phyloP scores from a whole-genome alignment of 2,329 filamentous ascomycete species.

The Claviceps purpurea region DNA sequence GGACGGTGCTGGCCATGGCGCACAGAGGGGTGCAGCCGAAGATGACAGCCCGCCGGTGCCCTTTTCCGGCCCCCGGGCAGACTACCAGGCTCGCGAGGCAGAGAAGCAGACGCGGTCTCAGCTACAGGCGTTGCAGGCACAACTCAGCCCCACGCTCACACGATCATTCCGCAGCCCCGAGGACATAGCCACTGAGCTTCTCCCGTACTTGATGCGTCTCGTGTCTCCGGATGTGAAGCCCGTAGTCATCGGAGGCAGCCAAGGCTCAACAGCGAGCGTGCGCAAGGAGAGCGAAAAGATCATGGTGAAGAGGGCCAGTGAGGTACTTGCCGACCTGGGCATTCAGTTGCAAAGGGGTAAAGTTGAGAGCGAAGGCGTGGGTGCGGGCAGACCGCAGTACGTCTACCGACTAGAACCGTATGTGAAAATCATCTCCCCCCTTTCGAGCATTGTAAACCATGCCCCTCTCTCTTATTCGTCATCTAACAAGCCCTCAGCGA shows the following conservation, averaged over 20 bases:
- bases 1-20: slow-evolving; percentile 21
- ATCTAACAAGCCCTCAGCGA: slow-evolving; percentile 24
- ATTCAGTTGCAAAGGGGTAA: slow-evolving; percentile 69
- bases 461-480: not conserved
- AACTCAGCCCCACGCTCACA: slow-evolving; percentile 56
- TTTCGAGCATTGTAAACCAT: not conserved
- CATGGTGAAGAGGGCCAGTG: slow-evolving; percentile 68
- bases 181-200: slow-evolving; percentile 64
- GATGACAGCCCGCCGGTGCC: slow-evolving; percentile 46
- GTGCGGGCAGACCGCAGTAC: slow-evolving; percentile 51
- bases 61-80: slow-evolving; percentile 70
- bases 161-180: slow-evolving; percentile 69
- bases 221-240: slow-evolving; percentile 84
- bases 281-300: slow-evolving; percentile 72
- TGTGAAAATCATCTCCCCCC: slow-evolving; percentile 23
- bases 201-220: slow-evolving; percentile 75
- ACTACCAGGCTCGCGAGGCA: slow-evolving; percentile 69
- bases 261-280: slow-evolving; percentile 64
- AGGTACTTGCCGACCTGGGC: slow-evolving; percentile 70
- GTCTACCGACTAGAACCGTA: slow-evolving; percentile 93
- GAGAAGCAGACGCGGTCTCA: slow-evolving; percentile 65
- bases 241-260: slow-evolving; percentile 62
- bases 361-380: slow-evolving; percentile 54
- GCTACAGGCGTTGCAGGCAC: slow-evolving; percentile 59
- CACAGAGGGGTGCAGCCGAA: slow-evolving; percentile 15